Percentiles rank a stretch among this genome's conserved stretches.
Conservation (phyloP, 2,329 filamentous ascomycete species). For the Elsinoe necatrix region DNA sequence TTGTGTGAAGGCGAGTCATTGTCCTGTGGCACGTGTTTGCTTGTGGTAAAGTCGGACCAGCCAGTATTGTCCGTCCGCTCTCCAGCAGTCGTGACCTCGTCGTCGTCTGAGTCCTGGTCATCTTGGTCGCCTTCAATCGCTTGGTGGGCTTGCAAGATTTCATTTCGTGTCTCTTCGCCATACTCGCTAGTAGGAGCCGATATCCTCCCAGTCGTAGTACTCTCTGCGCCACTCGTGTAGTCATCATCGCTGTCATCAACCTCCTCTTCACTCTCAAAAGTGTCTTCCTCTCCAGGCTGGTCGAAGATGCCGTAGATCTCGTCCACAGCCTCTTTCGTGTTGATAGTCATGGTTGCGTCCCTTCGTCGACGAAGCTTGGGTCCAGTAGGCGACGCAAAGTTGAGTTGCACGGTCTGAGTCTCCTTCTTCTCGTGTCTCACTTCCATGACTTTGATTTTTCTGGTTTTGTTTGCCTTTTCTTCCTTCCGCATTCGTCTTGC, state of each 20-base stretch:
- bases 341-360: conserved; percentile 97
- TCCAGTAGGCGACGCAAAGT: conserved; percentile 80
- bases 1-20: conserved; percentile 28
- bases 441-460: conserved; percentile 67
- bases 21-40: conserved; percentile 55
- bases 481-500: conserved; percentile 41
- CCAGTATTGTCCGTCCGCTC: conserved; percentile 52
- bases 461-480: conserved; percentile 42
- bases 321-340: conserved; percentile 89
- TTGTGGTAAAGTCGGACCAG: conserved; percentile 81
- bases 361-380: conserved; percentile 73
- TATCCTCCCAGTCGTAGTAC: conserved; percentile 60
- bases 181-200: conserved; percentile 56
- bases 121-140: conserved; percentile 25
- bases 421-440: conserved; percentile 62
- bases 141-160: conserved; percentile 37
- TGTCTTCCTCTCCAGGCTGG: conserved; percentile 56
- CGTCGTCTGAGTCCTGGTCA: conserved; percentile 29
- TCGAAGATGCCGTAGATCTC: conserved; percentile 98
- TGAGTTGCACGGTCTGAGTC: conserved; percentile 91
- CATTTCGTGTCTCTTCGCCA: conserved; percentile 51
- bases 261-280: conserved; percentile 57
- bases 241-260: conserved; percentile 61
- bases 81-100: conserved; percentile 29
- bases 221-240: conserved; percentile 79